Evolutionary conservation across 2,329 filamentous ascomycete species (phyloP), one percentile per base, ranked within the genome.

Genomic region (Onygenales sp.): DNA sequence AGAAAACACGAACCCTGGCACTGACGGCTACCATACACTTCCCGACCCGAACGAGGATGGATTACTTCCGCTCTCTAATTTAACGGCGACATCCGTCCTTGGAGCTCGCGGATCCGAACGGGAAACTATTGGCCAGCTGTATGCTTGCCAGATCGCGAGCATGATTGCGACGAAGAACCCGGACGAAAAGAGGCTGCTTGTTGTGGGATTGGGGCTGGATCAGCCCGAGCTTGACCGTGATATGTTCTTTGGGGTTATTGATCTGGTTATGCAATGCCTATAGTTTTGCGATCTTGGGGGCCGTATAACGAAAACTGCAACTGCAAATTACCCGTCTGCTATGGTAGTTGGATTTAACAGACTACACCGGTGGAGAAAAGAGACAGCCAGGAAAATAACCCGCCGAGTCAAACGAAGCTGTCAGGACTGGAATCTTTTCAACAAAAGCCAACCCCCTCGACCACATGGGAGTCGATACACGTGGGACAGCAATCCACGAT

Each of bases 111-210:
- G 85, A 34, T 78, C 85, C 51, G 84, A 87, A 46, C 80, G 90
- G 43, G 90, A 96, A 64, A 88, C 86, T 0, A 70, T 94, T 4
- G 92, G 89, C 1, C 91, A 96, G 67, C 81, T 96, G 1, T 86
- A 94, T 63, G 91, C 91, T 2, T 88, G 88, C 43, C 92, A 96
- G 63, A 85, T 97, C 59, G 93, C 86, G 4, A 94, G 85, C 63
- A 81, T 86, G 40, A 80, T 98, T 55, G 78, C 84, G 14, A 81
- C 85, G 55, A 84, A 84, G 57, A 78, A 87, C 51, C 83, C 88
- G 5, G 71, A 75, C 44, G 83, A 86, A 65, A 76, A 74, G 57
- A 70, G 83, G 42, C 70, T 79, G 58, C 69, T 86, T 11, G 76
- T 86, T 21, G 62, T 86, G 36, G 81, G 81, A 0, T 64, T 83